phyloP scores from a whole-genome alignment of 2,329 filamentous ascomycete species.

The Paraphaeosphaeria sporulosa region DNA sequence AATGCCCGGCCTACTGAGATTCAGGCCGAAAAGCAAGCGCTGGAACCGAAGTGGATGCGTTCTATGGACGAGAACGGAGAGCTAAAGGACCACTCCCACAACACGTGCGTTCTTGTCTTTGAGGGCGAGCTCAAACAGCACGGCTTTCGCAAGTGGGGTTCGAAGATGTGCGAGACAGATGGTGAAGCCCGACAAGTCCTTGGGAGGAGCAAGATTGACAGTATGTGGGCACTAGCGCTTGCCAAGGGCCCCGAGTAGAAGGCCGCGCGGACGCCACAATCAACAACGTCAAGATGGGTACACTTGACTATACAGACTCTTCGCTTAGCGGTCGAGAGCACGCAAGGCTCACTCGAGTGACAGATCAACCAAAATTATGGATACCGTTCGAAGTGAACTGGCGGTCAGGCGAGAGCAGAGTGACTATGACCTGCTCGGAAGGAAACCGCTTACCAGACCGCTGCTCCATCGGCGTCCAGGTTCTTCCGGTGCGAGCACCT shows the following conservation, averaged over 20 bases:
- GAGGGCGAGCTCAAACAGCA: slow-evolving; percentile 86
- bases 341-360: not conserved
- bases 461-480: no score
- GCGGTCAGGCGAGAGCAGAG: not conserved
- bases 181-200: slow-evolving; percentile 84
- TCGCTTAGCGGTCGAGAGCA: not conserved
- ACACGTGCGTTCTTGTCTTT: slow-evolving; percentile 85
- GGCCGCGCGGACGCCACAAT: not conserved
- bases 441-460: no score
- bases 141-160: slow-evolving; percentile 85
- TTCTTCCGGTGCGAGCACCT: no score
- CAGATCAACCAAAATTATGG: not conserved
- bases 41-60: slow-evolving; percentile 75
- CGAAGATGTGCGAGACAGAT: slow-evolving; percentile 90
- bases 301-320: not conserved
- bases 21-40: slow-evolving; percentile 65
- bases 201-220: slow-evolving; percentile 86
- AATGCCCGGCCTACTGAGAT: slow-evolving; percentile 73
- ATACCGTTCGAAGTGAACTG: not conserved
- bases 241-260: slow-evolving; percentile 69
- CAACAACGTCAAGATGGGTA: not conserved
- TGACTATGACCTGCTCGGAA: no score
- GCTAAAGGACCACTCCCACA: slow-evolving; percentile 80
- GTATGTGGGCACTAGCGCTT: slow-evolving; percentile 89
- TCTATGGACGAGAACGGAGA: slow-evolving; percentile 80